phyloP scores from a whole-genome alignment of 495 filamentous ascomycete genomes.

The Monascus purpureus region DNA sequence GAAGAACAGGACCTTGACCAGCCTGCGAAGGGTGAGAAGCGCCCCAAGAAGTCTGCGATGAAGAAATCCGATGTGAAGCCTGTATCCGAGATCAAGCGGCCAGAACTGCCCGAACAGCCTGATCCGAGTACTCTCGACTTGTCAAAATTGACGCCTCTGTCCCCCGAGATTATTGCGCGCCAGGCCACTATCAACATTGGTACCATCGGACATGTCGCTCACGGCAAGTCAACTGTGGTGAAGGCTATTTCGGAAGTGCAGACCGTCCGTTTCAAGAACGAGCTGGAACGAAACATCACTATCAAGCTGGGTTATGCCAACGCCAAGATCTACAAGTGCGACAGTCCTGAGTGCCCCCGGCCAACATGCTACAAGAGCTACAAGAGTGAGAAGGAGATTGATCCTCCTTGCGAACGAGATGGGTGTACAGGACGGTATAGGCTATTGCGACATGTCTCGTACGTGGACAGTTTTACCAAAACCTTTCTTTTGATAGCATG shows the following conservation, averaged over 20 bases:
- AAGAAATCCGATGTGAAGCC: slow-evolving; percentile 36
- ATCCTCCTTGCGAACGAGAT: slow-evolving; percentile 86
- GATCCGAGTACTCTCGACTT: slow-evolving; percentile 77
- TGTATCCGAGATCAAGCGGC: slow-evolving; percentile 32
- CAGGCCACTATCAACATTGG: slow-evolving; percentile 99
- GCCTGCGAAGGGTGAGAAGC: slow-evolving; percentile 24
- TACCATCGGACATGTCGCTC: slow-evolving; percentile 96
- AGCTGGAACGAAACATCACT: slow-evolving; percentile 95
- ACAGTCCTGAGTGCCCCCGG: slow-evolving; percentile 76
- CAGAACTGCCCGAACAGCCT: slow-evolving; percentile 74
- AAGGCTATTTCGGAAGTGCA: slow-evolving; percentile 98
- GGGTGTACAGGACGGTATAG: slow-evolving; percentile 77
- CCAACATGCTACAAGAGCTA: slow-evolving; percentile 94
- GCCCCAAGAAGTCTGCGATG: slow-evolving; percentile 47
- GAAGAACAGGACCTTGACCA: slow-evolving; percentile 40
- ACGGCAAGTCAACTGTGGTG: slow-evolving; percentile 96
- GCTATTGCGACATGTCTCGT: slow-evolving; percentile 79
- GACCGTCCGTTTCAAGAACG: slow-evolving; percentile 98
- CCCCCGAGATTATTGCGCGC: slow-evolving; percentile 89
- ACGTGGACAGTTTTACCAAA: too few relatives aligned
- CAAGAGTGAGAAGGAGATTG: slow-evolving; percentile 96
- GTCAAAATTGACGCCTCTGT: slow-evolving; percentile 61
- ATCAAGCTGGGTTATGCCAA: slow-evolving; percentile 99
- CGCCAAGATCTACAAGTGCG: slow-evolving; percentile 98
- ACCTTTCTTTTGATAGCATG: too few relatives aligned